These are phyloP conservation scores for Keithomyces neogunnii DNA, from an alignment of 2,329 filamentous ascomycete species.

Conservation along the genomic window DNA sequence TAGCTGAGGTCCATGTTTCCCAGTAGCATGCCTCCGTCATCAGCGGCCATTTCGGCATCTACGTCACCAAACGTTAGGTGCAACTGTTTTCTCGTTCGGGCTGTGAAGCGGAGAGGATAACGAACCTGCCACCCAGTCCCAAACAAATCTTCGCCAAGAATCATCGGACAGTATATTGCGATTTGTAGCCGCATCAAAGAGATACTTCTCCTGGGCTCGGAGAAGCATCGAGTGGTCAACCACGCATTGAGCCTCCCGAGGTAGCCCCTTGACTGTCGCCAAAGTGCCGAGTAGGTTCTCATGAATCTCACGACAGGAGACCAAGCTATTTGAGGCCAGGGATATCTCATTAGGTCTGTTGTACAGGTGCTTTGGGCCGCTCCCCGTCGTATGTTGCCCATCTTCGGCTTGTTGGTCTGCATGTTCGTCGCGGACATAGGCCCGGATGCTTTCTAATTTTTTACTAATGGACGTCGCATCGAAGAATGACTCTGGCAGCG, in stretches of 20 bases:
- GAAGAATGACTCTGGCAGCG: slow-evolving; percentile 33
- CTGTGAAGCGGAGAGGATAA: slow-evolving; percentile 9
- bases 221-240: slow-evolving; percentile 51
- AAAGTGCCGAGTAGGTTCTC: slow-evolving; percentile 43
- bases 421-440: slow-evolving; percentile 23
- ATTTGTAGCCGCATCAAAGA: slow-evolving; percentile 59
- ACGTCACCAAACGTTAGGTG: slow-evolving; percentile 11
- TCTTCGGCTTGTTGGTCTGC: slow-evolving; percentile 13
- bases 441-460: slow-evolving; percentile 39
- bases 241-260: slow-evolving; percentile 41
- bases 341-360: slow-evolving; percentile 27
- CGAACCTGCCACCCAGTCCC: slow-evolving; percentile 64
- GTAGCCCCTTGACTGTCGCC: slow-evolving; percentile 35
- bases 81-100: neutral
- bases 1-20: slow-evolving; percentile 65
- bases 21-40: slow-evolving; percentile 61
- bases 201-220: slow-evolving; percentile 52
- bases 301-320: slow-evolving; percentile 48
- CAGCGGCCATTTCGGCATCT: slow-evolving; percentile 56
- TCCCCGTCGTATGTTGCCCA: slow-evolving; percentile 15
- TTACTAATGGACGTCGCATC: slow-evolving; percentile 35
- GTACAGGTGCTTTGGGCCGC: slow-evolving; percentile 18
- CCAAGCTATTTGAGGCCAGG: slow-evolving; percentile 27
- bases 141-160: slow-evolving; percentile 68
- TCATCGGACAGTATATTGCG: slow-evolving; percentile 60